Evolutionary conservation across 2,329 filamentous ascomycete species (phyloP), one percentile per base, ranked within the genome.

Genomic region (Talaromyces rugulosus): DNA sequence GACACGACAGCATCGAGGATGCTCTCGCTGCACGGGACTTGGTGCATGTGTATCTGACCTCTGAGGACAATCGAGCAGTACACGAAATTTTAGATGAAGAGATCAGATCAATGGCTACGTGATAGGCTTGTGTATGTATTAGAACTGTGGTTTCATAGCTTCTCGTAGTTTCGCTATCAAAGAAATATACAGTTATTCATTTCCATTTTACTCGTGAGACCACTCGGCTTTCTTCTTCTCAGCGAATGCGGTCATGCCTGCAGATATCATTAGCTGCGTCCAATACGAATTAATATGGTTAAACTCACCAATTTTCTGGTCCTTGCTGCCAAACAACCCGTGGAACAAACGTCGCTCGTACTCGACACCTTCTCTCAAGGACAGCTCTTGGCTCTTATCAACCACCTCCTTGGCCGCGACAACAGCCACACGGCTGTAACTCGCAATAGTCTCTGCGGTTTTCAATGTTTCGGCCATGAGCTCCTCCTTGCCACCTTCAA

Each of bases 361-460:
- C 80, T 99, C 95, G 1, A 99, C 90, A 14, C 95, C 95, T 72
- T 98, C 95, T 68, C 90, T 82, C 63, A 99, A 80, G 3, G 89
- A 83, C 68, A 96, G 78, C 70, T 99, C 95, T 82, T 98, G 93
- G 77, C 92, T 96, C 87, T 97, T 98, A 76, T 98, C 96, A 61
- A 99, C 94, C n/a, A 95, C 94, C 82, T 99, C 95, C 83, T 99
- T 99, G 62, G 86, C 89, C 11, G 90, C 95, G 79, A 92, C 87
- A 62, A 96, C 87, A 1, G 94, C 90, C n/a, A 99, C 89, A 72
- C 84, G 87, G 58, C 90, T 93, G 77, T 95, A 92, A 0, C 89
- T 81, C 0, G 95, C 93, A 79, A 99, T 97, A 58, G 87, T 93
- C 82, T 90, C 91, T 2, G 95, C 95, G 18, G 92, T 94, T 73